Percentiles rank a stretch among this genome's conserved stretches.
phyloP scores from a whole-genome alignment of 164 flowering plant species.

The Annona squamosa region DNA sequence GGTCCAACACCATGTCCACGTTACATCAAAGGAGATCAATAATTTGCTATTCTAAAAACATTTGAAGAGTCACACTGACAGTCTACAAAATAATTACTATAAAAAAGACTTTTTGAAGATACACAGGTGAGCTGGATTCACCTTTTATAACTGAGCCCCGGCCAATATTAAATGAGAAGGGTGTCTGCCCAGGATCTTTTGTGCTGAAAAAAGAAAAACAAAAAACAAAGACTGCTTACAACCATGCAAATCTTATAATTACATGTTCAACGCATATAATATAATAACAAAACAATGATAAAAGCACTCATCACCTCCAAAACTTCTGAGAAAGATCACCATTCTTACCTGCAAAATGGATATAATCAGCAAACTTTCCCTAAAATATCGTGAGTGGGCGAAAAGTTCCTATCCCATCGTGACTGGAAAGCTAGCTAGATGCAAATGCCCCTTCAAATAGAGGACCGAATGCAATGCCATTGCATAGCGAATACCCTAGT shows the following conservation, averaged over 20 bases:
- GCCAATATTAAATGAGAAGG: conserved; percentile 78
- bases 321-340: conserved; percentile 70
- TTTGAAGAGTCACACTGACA: background rate
- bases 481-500: background rate
- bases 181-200: conserved; percentile 93
- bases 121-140: conserved; percentile 11
- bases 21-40: background rate
- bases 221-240: background rate
- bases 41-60: background rate
- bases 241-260: background rate
- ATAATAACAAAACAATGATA: background rate
- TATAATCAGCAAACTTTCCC: background rate
- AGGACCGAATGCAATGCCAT: background rate
- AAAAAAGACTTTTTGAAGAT: background rate
- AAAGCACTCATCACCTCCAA: conserved; percentile 62
- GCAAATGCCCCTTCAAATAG: background rate
- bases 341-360: conserved; percentile 56
- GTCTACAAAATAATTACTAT: too few relatives aligned
- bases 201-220: conserved; percentile 41
- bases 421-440: too few relatives aligned
- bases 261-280: background rate
- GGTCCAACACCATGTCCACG: background rate
- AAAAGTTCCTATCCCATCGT: background rate
- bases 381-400: background rate
- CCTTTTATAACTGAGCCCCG: conserved; percentile 86